phyloP scores from a whole-genome alignment of 139 green algal genomes.

The Zygnema circumcarinatum region DNA sequence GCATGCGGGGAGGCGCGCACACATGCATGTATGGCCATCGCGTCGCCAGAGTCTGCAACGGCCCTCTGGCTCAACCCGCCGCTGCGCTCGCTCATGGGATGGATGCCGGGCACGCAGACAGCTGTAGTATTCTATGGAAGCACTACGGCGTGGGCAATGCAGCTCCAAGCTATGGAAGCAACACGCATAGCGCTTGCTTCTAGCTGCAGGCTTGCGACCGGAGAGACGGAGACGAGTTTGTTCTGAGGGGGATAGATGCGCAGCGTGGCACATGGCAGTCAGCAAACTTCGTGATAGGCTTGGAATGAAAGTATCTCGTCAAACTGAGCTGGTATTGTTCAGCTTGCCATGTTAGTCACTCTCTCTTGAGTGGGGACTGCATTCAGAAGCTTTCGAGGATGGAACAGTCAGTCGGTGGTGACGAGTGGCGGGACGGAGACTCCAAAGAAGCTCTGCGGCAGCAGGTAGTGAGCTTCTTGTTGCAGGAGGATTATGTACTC shows the following conservation, averaged over 20 bases:
- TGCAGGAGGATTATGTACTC: conserved; percentile 55
- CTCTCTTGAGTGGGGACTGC: background rate
- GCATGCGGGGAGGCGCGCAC: no score
- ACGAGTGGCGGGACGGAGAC: background rate
- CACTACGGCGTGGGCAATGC: no score
- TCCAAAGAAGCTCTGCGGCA: conserved; percentile 31
- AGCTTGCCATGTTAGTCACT: background rate
- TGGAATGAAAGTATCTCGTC: background rate
- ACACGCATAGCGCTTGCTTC: no score
- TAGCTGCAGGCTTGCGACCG: background rate
- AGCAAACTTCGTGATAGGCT: background rate
- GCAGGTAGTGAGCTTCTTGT: conserved; percentile 49
- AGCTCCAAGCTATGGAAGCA: no score
- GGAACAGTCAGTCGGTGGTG: background rate
- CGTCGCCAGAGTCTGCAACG: no score
- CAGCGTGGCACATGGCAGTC: background rate
- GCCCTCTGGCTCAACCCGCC: no score
- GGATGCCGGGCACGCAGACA: no score
- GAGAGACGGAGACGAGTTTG: background rate
- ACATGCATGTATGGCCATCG: no score
- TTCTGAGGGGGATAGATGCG: no score
- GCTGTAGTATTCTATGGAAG: no score
- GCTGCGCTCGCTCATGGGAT: no score
- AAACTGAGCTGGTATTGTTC: background rate
- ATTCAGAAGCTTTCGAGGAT: background rate